A percentile compares a stretch with the other conserved stretches of the same genome.
Evolutionary conservation across 495 filamentous ascomycete genomes (phyloP).

Genomic region (Lindgomyces ingoldianus): DNA sequence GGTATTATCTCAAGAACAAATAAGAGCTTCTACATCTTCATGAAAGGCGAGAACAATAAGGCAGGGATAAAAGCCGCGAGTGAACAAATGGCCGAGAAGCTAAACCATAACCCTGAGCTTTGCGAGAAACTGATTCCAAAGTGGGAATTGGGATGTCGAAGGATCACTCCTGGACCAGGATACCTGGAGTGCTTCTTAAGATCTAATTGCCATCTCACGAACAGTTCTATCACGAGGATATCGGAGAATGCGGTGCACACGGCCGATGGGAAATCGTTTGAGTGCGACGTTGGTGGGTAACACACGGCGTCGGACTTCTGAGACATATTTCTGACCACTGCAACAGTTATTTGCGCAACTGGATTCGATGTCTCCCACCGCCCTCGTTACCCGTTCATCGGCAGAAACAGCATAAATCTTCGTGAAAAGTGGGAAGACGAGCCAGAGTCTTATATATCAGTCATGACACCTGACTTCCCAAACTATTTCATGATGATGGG

Average conservation of each 20-base stretch:
- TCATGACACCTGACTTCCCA: slow-evolving; percentile 47
- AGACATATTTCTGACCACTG: neutral
- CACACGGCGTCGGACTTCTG: neutral
- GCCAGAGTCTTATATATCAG: slow-evolving; percentile 47
- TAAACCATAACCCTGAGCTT: slow-evolving; percentile 45
- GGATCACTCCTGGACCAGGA: slow-evolving; percentile 40
- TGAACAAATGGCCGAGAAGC: slow-evolving; percentile 45
- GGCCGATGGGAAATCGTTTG: slow-evolving; percentile 49
- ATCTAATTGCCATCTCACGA: slow-evolving; percentile 41
- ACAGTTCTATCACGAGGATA: slow-evolving; percentile 40
- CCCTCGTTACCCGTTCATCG: slow-evolving; percentile 47
- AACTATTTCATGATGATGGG: slow-evolving; percentile 58
- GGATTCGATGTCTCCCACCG: slow-evolving; percentile 53
- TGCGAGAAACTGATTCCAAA: slow-evolving; percentile 41
- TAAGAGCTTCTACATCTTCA: slow-evolving; percentile 35
- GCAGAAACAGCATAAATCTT: slow-evolving; percentile 39
- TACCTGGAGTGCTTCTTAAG: slow-evolving; percentile 45
- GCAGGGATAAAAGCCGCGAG: slow-evolving; percentile 1
- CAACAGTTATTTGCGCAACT: slow-evolving; percentile 49
- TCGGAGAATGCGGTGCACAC: slow-evolving; percentile 49
- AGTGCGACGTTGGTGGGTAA: slow-evolving; percentile 46
- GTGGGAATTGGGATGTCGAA: slow-evolving; percentile 40
- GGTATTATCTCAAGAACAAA: slow-evolving; percentile 43
- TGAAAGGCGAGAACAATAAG: slow-evolving; percentile 7
- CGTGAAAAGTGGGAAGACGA: slow-evolving; percentile 38